phyloP scores from a whole-genome alignment of 768 basidiomycete genomes.

The Crucibulum laeve region DNA sequence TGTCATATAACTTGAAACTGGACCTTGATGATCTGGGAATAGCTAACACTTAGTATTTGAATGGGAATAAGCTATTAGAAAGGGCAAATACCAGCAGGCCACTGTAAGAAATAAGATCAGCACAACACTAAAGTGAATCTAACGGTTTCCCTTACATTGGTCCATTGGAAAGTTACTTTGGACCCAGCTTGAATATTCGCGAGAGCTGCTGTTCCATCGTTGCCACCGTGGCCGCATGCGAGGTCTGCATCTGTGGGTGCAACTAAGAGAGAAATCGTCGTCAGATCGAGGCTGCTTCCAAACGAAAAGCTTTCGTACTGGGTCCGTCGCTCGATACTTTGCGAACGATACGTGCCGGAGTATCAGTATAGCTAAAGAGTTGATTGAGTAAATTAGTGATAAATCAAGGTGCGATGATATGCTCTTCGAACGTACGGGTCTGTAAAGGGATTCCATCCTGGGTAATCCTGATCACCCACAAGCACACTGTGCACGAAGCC shows the following conservation, averaged over 20 bases:
- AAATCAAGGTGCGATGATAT: constrained; percentile 2
- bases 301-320: constrained; percentile 12
- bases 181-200: constrained; percentile 37
- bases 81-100: constrained; percentile 28
- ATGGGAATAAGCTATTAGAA: constrained; percentile 4
- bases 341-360: constrained; percentile 25
- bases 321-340: constrained; percentile 30
- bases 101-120: constrained; percentile 17
- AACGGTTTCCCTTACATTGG: constrained; percentile 26
- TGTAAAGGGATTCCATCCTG: constrained; percentile 34
- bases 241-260: constrained; percentile 28
- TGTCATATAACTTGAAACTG: constrained; percentile 49
- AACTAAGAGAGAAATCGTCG: constrained; percentile 12
- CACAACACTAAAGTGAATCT: constrained; percentile 2
- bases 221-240: constrained; percentile 39
- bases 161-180: constrained; percentile 38
- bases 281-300: neutral
- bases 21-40: constrained; percentile 40
- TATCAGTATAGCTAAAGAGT: constrained; percentile 19
- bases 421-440: constrained; percentile 26
- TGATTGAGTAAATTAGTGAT: constrained; percentile 4
- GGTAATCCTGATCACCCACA: constrained; percentile 22
- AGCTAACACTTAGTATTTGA: constrained; percentile 1
- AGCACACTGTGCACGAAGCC: constrained; percentile 30
- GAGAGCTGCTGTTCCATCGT: constrained; percentile 27